Evolutionary conservation across 2,329 filamentous ascomycete genomes (phyloP), one percentile per base, ranked within the genome.

Genomic region (Pseudogymnoascus sp.): DNA sequence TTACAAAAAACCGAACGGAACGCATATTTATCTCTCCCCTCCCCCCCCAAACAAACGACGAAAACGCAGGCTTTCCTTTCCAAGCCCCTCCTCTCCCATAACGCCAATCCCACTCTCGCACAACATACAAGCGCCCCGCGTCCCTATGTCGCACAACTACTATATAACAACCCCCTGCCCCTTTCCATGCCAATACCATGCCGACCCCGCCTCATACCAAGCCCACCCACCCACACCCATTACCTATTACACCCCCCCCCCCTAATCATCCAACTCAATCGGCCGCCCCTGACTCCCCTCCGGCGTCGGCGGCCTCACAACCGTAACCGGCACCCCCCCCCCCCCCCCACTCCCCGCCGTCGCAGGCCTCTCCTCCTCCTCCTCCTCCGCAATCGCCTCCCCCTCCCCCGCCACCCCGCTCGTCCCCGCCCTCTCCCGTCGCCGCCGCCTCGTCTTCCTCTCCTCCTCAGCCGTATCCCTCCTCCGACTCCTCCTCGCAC

Each of bases 401-500:
- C 17, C 40, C 40, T 42, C 40, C 40, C 17, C 40, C 40, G 40
- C 17, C 3, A 21, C 40, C 5, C 40, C 17, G 21, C 40, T 42
- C 40, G 40, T 42, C 40, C 40, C 40, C 40, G 82, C 80, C 71
- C 84, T 87, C 65, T 88, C 84, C 67, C 89, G 79, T 69, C 90
- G 79, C 67, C 89, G 78, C 69, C 91, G 79, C 44, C 90, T 78
- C 67, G 83, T 79, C 64, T 85, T 82, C 62, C 91, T 80, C 76
- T 96, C 91, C 67, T 91, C 89, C 69, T 95, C 90, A 1, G 90
- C 90, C 66, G 85, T 91, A 73, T 93, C 82, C 74, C 66, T 78
- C 76, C 73, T 35, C 61, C 74, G 47, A 66, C 87, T 77, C 64
- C 86, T 82, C 63, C 91, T 79, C 64, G 91, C 79, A 65, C 78